Conservation (phyloP, 2,329 filamentous ascomycete species). For the Apiospora kogelbergensis region DNA sequence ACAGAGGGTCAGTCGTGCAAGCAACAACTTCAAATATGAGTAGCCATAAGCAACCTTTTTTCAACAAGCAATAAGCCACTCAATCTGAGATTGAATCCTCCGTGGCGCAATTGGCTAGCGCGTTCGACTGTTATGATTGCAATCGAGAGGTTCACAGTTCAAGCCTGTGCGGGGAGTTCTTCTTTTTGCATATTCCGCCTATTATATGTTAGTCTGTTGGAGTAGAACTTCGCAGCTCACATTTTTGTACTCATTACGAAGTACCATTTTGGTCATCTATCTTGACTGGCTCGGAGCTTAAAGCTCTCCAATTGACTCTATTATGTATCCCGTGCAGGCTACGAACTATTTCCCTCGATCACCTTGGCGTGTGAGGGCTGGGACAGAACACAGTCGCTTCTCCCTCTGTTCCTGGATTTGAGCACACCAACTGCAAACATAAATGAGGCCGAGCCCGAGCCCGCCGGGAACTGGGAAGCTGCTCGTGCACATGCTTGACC, state of each 20-base stretch:
- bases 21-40: not conserved
- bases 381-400: not conserved
- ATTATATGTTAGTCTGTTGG: too few species aligned
- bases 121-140: conserved; percentile 51
- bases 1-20: not conserved
- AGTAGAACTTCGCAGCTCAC: too few species aligned
- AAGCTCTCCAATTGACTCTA: too few species aligned
- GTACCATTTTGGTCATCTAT: too few species aligned
- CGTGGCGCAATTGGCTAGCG: conserved; percentile 52
- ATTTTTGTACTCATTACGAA: too few species aligned
- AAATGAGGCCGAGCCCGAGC: not conserved
- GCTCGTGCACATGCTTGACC: not conserved
- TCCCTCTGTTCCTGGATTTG: not conserved
- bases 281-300: too few species aligned
- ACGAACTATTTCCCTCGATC: too few species aligned
- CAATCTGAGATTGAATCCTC: not conserved
- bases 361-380: too few species aligned
- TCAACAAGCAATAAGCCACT: not conserved
- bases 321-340: too few species aligned
- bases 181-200: not conserved
- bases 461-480: not conserved
- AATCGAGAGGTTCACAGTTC: conserved; percentile 4
- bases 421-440: not conserved
- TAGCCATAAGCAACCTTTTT: not conserved
- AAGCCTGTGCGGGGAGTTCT: not conserved